Base-by-base conservation (phyloP, 257 asterid genomes). In the Solanum habrochaites region DNA sequence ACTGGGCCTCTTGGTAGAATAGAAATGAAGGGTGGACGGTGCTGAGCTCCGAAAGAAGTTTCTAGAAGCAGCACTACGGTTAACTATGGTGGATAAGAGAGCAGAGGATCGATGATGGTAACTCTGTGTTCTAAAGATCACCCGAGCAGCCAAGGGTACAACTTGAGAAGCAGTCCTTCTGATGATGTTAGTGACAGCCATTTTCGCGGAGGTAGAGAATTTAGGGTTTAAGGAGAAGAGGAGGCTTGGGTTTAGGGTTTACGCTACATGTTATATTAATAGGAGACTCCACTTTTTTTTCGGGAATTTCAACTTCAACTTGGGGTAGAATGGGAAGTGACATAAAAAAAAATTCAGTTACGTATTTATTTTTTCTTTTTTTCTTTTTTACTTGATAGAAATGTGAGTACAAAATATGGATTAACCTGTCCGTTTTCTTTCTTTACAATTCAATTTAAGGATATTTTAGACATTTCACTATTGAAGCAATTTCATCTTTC, bases 101-200 rank as follows among this genome's bases (percentile, higher is more conserved):
- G 94, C 88, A 21, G 93, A 88, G 91, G 85, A 67, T 52, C 21
- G 87, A 87, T 90, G 89, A 89, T 85, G 87, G 90, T 71, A 87
- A 85, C 94, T 89, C 69, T 91, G 94, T 81, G 86, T 81, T 74
- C 88, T 93, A 64, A 90, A 88, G 58, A 93, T 80, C 64, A 88
- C 87, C 89, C 93, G 91, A 82, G 89, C 18, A 43, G 88, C 91
- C 75, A 89, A 72, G 52, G 98, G 97, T 66, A 89, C 95, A 88
- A 89, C 91, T 69, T 90, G 91, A 1, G 94, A 89, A 86, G 94
- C 94, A 29, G 92, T 86, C 88, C 95, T 89, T 21, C 93, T 91
- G n/a, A 94, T 87, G 39, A 86, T 75, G 90, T 87, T 86, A 85
- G 85, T 82, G 8, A 92, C 71, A 37, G 97, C 94, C 98, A 95